Base-by-base conservation (phyloP, 2,329 filamentous ascomycete species). In the Helminthosporium solani region DNA sequence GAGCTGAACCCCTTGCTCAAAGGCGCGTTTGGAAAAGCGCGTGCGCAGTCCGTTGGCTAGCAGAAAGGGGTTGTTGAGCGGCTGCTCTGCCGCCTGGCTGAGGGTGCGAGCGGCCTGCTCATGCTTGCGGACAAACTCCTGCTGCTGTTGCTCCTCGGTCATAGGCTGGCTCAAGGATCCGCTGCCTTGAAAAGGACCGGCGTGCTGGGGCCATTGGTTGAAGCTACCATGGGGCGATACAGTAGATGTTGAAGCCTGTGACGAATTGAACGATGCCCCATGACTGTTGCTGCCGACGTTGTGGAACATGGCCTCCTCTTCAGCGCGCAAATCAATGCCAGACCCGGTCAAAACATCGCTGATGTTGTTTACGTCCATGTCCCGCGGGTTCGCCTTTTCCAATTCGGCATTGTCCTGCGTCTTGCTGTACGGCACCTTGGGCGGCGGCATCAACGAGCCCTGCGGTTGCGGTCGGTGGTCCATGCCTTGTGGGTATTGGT, bases 341-440 rank as follows among this genome's bases (percentile, higher is more conserved):
- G 90, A 92, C 15, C 87, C 88, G 15, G 86, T 85, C 44, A 96
- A 72, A 40, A 90, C 87, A 72, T 96, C 91, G 54, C 86, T 88
- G 36, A 91, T 80, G 60, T 95, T 89, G 58, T 91, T 89, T 11
- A 76, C 70, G 38, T 75, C 73, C 20, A 80, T 78, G 34, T 83
- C 80, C 54, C 78, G 77, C 46, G 63, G 58, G 49, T 87, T 86
- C 15, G 77, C 76, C 47, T 75, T 76, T 39, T 76, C 74, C 44
- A 76, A 44, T 66, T 70, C 81, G 70, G 52, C 50, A 31, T 47
- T 60, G 42, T 68, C 63, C 21, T 60, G 61, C 1, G 64, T 52
- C 44, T 77, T 78, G 33, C 76, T 75, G 51, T 77, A 76, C 7
- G 82, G 82, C 33, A 80, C 73, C 48, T 80, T 81, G n/a, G 82